Evolutionary conservation across 108 stramenopile species (phyloP).

Genomic region (Skeletonema potamos): DNA sequence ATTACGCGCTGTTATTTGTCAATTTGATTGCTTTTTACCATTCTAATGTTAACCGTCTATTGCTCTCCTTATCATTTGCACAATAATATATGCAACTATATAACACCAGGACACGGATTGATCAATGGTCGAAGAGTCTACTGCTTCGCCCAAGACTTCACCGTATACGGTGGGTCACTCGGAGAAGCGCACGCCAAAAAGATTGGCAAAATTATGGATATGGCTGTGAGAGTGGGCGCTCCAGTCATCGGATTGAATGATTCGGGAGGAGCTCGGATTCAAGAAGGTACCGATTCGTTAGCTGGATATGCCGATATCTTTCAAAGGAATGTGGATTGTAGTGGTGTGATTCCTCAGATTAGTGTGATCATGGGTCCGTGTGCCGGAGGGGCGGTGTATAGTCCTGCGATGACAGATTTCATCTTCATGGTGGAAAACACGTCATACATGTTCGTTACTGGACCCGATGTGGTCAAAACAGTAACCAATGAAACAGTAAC

Average conservation of each 20-base stretch:
- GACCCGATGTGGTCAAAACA: constrained; percentile 99
- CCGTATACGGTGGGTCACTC: constrained; percentile 96
- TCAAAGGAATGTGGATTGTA: constrained; percentile 97
- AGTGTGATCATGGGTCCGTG: constrained; percentile 96
- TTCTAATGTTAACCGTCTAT: background rate
- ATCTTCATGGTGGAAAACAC: constrained; percentile 97
- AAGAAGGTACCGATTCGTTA: constrained; percentile 98
- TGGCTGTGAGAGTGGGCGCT: constrained; percentile 91
- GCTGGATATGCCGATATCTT: constrained; percentile 99
- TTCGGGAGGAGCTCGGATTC: constrained; percentile 96
- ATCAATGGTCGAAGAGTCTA: constrained; percentile 74
- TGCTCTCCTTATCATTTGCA: background rate
- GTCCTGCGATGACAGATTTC: constrained; percentile 99
- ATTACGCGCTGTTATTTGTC: background rate
- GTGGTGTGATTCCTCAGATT: constrained; percentile 94
- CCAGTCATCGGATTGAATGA: constrained; percentile 99
- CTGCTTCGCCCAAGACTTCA: constrained; percentile 96
- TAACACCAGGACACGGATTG: constrained; percentile 32
- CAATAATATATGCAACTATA: too few relatives aligned
- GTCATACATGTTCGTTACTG: constrained; percentile 99
- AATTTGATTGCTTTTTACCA: background rate
- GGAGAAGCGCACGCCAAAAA: constrained; percentile 97
- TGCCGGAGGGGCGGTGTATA: constrained; percentile 94
- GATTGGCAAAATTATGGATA: constrained; percentile 99
- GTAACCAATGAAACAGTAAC: constrained; percentile 98